phyloP scores from a whole-genome alignment of 495 filamentous ascomycete genomes.

The Podospora fimiseda region DNA sequence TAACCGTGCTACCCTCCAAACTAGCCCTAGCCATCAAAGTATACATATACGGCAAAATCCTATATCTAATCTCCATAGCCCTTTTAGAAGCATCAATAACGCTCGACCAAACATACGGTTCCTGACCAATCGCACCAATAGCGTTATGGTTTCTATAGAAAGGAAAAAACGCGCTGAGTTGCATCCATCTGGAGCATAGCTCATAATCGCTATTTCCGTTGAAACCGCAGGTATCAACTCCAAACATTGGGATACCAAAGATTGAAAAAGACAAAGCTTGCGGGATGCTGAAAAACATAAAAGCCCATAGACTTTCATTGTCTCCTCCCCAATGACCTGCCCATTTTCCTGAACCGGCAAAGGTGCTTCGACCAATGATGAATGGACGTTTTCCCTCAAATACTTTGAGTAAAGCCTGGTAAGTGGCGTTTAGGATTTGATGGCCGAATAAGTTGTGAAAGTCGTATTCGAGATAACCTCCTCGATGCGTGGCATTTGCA shows the following conservation, averaged over 20 bases:
- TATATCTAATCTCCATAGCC: constrained; percentile 71
- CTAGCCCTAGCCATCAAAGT: constrained; percentile 70
- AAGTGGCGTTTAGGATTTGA: constrained; percentile 72
- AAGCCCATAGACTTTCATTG: constrained; percentile 61
- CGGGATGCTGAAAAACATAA: constrained; percentile 72
- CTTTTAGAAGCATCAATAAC: constrained; percentile 59
- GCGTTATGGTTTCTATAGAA: constrained; percentile 85
- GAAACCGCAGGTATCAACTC: constrained; percentile 78
- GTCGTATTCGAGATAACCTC: constrained; percentile 71
- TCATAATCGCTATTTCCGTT: constrained; percentile 63
- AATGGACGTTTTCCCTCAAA: constrained; percentile 68
- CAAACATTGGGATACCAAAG: constrained; percentile 86
- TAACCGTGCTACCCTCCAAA: constrained; percentile 62
- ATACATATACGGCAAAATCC: constrained; percentile 74
- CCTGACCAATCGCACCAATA: constrained; percentile 57
- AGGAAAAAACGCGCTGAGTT: constrained; percentile 76
- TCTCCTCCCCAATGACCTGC: constrained; percentile 89
- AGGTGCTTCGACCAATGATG: constrained; percentile 80
- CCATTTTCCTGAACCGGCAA: constrained; percentile 71
- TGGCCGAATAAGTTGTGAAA: constrained; percentile 73
- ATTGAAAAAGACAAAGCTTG: constrained; percentile 75
- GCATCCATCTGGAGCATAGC: constrained; percentile 83
- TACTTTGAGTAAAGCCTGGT: constrained; percentile 60
- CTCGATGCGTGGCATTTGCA: constrained; percentile 71
- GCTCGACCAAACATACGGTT: constrained; percentile 68